A percentile compares a stretch with the other conserved stretches of the same genome.
Evolutionary conservation across 1,284 basidiomycete genomes (phyloP).

Genomic region (Cutaneotrichosporon spelunceum): DNA sequence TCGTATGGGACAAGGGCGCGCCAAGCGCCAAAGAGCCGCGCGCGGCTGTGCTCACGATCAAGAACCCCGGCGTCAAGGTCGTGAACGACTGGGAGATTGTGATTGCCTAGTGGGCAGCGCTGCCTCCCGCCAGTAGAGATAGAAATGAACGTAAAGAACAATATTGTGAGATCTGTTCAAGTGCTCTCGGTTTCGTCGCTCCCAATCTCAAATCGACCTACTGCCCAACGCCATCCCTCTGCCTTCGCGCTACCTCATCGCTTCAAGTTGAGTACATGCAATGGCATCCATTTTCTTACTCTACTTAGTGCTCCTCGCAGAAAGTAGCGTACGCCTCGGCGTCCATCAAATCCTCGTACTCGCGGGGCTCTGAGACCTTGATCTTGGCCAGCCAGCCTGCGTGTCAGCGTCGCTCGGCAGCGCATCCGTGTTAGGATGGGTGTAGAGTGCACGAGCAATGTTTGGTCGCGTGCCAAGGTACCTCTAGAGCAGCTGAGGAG

Average conservation of each 20-base stretch:
- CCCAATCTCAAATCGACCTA: too few species aligned
- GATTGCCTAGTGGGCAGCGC: slow-evolving; percentile 6
- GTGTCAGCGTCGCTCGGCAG: background rate
- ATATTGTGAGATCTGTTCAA: background rate
- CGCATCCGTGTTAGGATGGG: too few species aligned
- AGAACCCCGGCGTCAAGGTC: slow-evolving; percentile 70
- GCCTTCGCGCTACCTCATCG: background rate
- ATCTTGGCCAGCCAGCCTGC: slow-evolving; percentile 63
- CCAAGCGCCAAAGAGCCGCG: slow-evolving; percentile 52
- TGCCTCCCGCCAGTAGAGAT: background rate
- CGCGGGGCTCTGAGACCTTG: slow-evolving; percentile 69
- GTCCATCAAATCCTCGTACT: slow-evolving; percentile 73
- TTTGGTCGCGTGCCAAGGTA: too few species aligned
- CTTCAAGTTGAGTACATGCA: too few species aligned
- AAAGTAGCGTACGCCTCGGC: slow-evolving; percentile 74
- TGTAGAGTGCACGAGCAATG: slow-evolving; percentile 1
- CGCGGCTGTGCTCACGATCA: slow-evolving; percentile 68
- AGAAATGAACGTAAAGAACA: background rate
- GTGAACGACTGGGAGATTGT: slow-evolving; percentile 67
- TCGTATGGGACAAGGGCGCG: slow-evolving; percentile 50
- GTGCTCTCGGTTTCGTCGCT: background rate
- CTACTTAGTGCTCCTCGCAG: slow-evolving; percentile 56
- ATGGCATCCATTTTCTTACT: background rate
- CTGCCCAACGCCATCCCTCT: background rate
- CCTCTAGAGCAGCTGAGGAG: too few species aligned